These are phyloP conservation scores for Fraxinus angustifolia DNA, from an alignment of 305 asterid species.

Conservation along the genomic window DNA sequence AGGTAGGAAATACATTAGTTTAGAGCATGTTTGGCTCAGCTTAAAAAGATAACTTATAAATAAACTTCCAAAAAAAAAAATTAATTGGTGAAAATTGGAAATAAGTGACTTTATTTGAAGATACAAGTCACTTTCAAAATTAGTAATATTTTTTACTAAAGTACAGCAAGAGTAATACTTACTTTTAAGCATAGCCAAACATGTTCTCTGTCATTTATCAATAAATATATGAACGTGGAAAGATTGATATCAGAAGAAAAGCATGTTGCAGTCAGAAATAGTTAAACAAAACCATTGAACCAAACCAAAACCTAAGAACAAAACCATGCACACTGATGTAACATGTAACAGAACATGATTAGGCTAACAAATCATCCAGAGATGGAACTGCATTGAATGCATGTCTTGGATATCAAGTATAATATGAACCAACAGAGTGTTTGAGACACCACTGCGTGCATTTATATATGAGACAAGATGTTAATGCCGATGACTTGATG, in stretches of 20 bases:
- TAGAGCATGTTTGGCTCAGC: neutral
- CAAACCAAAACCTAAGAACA: conserved; percentile 15
- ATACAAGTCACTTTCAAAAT: neutral
- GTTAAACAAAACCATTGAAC: neutral
- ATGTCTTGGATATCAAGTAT: conserved; percentile 47
- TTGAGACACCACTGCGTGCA: conserved; percentile 39
- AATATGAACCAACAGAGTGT: conserved; percentile 42
- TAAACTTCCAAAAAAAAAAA: neutral
- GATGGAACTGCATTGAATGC: conserved; percentile 45
- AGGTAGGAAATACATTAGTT: neutral
- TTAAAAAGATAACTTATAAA: neutral
- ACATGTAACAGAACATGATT: conserved; percentile 26
- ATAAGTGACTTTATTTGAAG: neutral
- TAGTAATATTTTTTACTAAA: neutral
- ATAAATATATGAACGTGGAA: neutral
- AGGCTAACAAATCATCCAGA: conserved; percentile 22
- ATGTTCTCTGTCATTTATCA: neutral
- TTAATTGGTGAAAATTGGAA: neutral
- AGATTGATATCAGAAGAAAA: neutral
- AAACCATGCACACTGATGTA: conserved; percentile 25
- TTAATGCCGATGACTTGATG: conserved; percentile 78
- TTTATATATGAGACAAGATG: conserved; percentile 42
- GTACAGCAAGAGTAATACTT: neutral
- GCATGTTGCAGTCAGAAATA: neutral
- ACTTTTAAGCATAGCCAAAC: neutral